Base-by-base conservation (phyloP, 2,329 filamentous ascomycete genomes). In the Penicillium frequentans region DNA sequence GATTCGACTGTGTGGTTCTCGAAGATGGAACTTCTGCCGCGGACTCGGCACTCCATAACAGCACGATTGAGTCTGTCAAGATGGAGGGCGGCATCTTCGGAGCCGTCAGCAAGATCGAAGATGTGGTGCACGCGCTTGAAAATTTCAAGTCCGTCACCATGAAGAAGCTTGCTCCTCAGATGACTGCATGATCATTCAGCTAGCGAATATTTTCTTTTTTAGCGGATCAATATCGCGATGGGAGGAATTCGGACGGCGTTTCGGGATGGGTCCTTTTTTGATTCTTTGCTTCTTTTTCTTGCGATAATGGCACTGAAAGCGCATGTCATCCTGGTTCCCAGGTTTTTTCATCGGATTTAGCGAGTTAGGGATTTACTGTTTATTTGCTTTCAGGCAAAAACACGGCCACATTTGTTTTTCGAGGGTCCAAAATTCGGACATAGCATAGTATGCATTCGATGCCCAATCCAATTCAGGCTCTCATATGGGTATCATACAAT, bases 1-100 rank as follows among this genome's bases (percentile, higher is more conserved):
- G 81, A 0, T 84, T 81, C 56, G 82, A 84, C 64, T 82, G 81
- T 57, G 64, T 82, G 13, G 62, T 84, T 1, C 64, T 84, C 3
- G 77, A 81, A 31, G 81, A 84, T 63, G 81, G 75, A 8, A 76
- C 76, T 44, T 75, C 78, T 21, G 76, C 79, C 7, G 72, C 71
- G 29, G 74, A 77, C 51, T 66, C 65, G n/a, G 65, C 69, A 6
- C 66, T 81, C 3, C 79, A 81, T 50, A 37, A 72, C 5, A 70
- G 74, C 55, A 73, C 77, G 0, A 64, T 79, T 14, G 75, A 79
- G 45, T 78, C 75, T 10, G 70, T 81, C 23, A 76, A 76, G 63
- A 77, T 76, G 71, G 79, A 81, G 62, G 79, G 74, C 5, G 79
- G 76, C 31, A 78, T 81, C 5, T 76, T 79, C 54, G 74, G 76